Evolutionary conservation across 1,284 basidiomycete species (phyloP), one percentile per base, ranked within the genome.

Genomic region (Malassezia cuniculi): DNA sequence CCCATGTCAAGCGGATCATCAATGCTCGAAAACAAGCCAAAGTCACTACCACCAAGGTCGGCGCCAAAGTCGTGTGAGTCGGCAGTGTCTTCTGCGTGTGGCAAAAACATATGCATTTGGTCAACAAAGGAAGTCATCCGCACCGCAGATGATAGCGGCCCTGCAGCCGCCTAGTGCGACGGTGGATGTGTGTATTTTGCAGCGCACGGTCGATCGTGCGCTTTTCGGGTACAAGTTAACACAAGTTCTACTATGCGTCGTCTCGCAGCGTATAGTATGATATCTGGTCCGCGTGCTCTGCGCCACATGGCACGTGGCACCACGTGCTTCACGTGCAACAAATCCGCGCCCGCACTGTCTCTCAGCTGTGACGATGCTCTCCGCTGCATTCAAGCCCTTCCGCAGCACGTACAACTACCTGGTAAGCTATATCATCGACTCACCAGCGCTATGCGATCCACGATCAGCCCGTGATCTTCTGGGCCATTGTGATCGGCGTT

Each of bases 391-490:
- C 46, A 51, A 47, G 21, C 60, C 60, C 12, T 51, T 61, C 37
- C 44, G 52, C 19, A 55, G 42, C 48, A 60, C 58, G 38, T 54
- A 53, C 41, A 48, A 54, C 39, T 63, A 61, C 46, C 47, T 63
- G 31, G 59, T 60, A 42, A 15, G 20, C 9, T 1, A 15, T 19
- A 8, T 6, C 21, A 10, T 20, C 4, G 14, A 30, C 29, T 18
- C 19, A 12, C 27, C 36, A 79, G 77, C 77, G 78, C 75, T 78
- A 81, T 47, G 77, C 80, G 60, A 85, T 86, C 25, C 89, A 94
- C 72, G 86, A 93, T 71, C 78, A 78, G 57, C 86, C 87, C 25
- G 82, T 85, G 60, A 77, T 93, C 68, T 89, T 90, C 73, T 93
- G 79, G 72, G 83, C 85, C 6, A 74, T 81, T 64, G 69, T 79